Percentiles rank a stretch among this genome's conserved stretches.
phyloP scores from a whole-genome alignment of 1,284 basidiomycete species.

The Naganishia liquefaciens region DNA sequence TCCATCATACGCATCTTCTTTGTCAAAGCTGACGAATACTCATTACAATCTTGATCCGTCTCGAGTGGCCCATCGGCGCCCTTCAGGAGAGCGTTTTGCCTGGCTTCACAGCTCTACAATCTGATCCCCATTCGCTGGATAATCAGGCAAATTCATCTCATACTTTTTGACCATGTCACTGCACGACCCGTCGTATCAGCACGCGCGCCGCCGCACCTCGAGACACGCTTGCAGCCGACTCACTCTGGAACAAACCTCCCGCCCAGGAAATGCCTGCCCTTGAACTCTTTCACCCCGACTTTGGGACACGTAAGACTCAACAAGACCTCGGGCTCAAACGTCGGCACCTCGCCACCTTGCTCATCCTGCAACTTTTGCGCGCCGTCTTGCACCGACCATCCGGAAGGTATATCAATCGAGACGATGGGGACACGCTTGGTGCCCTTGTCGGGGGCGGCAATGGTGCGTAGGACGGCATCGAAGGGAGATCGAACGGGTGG shows the following conservation, averaged over 20 bases:
- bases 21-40: background rate
- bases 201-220: background rate
- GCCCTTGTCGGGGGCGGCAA: conserved; percentile 57
- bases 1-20: no score
- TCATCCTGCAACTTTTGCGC: conserved; percentile 56
- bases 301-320: conserved; percentile 94
- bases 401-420: conserved; percentile 92
- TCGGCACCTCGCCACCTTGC: conserved; percentile 61
- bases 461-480: conserved; percentile 67
- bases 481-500: conserved; percentile 86
- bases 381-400: conserved; percentile 74
- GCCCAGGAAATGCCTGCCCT: conserved; percentile 82
- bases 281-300: conserved; percentile 73
- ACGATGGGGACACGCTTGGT: conserved; percentile 67
- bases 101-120: conserved; percentile 66
- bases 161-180: conserved; percentile 72
- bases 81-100: background rate
- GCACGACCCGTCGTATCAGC: conserved; percentile 4
- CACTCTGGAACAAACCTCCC: conserved; percentile 88
- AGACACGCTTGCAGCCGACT: conserved; percentile 38
- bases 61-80: background rate
- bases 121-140: conserved; percentile 69
- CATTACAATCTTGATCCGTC: conserved; percentile 3
- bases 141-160: conserved; percentile 72
- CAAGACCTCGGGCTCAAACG: conserved; percentile 73